Evolutionary conservation across 2,329 filamentous ascomycete genomes (phyloP), one percentile per base, ranked within the genome.

Genomic region (Neofusicoccum laricinum): DNA sequence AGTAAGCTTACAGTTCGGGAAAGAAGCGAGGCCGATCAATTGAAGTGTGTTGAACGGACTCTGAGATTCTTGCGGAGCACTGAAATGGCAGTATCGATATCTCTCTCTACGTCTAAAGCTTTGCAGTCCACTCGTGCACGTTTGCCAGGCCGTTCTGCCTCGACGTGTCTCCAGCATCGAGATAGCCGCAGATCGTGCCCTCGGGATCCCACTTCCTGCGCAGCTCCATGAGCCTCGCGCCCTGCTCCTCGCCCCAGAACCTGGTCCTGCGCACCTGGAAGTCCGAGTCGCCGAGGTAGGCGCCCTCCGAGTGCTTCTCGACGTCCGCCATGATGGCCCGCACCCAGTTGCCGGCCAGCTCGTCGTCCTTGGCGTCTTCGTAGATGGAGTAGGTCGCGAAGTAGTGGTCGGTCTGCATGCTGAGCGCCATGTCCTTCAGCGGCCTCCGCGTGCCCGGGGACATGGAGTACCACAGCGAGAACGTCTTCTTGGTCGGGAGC

Each of bases 331-430:
- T 75, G 7, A 71, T 68, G 25, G 75, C 66, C n/a, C 69, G 69
- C 0, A 83, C 76, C 84, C 84, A 86, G 1, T 46, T 66, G 34
- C 72, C 71, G 69, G 79, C 82, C n/a, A 67, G 66, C 0, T 68
- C 70, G 65, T 85, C 84, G 43, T 85, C 82, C 2, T 69, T 66
- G 17, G 71, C 73, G 25, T 82, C 72, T 55, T 84, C 79, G 79
- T 82, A 86, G 1, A 84, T 72, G 0, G 80, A 76, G 67, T 86
- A 86, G 2, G 83, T 62, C 1, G 84, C 82, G 69, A 86, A 81
- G 70, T 86, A 86, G 69, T 86, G 83, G 67, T 86, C 84, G 0
- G 78, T 79, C 63, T 85, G 83, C 79, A 85, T 79, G 32, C 78
- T 82, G 14, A 85, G 72, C 3, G 84, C 84, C 84, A 86, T 86